Evolutionary conservation across 768 basidiomycete genomes (phyloP).

Genomic region (Leucocoprinus leucothites): DNA sequence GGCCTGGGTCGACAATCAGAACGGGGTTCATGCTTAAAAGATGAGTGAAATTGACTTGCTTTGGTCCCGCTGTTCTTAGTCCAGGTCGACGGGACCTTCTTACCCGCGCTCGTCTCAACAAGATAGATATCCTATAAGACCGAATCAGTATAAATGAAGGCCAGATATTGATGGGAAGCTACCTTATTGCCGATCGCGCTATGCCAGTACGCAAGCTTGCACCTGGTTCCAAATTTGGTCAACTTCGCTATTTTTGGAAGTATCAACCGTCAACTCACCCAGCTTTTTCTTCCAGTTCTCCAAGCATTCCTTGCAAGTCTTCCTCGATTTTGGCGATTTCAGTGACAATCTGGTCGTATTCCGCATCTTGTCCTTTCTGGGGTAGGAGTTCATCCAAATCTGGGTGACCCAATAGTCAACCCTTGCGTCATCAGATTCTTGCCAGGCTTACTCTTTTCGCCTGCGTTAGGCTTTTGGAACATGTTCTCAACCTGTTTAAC

Average conservation of each 20-base stretch:
- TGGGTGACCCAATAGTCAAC: slow-evolving; percentile 22
- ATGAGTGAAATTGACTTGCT: slow-evolving; percentile 34
- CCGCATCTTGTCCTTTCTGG: slow-evolving; percentile 78
- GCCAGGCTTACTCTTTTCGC: slow-evolving; percentile 50
- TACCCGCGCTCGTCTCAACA: slow-evolving; percentile 63
- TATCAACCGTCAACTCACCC: slow-evolving; percentile 41
- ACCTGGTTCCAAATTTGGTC: slow-evolving; percentile 18
- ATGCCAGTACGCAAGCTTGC: slow-evolving; percentile 41
- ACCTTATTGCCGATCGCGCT: slow-evolving; percentile 84
- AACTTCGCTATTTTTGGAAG: neutral
- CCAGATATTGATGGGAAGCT: neutral
- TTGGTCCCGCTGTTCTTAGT: slow-evolving; percentile 78
- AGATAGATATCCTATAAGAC: slow-evolving; percentile 80
- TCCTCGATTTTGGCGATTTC: slow-evolving; percentile 73
- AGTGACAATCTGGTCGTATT: slow-evolving; percentile 72
- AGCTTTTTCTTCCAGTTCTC: slow-evolving; percentile 61
- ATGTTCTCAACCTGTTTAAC: slow-evolving; percentile 71
- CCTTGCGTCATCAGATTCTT: neutral
- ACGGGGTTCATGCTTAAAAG: neutral
- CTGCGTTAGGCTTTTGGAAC: slow-evolving; percentile 47
- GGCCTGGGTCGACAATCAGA: slow-evolving; percentile 38
- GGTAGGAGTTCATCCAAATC: slow-evolving; percentile 74
- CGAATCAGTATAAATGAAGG: neutral
- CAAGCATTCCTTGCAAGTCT: slow-evolving; percentile 64
- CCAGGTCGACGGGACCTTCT: slow-evolving; percentile 82